Base-by-base conservation (phyloP, 306 rosid genomes). In the Benincasa hispida region DNA sequence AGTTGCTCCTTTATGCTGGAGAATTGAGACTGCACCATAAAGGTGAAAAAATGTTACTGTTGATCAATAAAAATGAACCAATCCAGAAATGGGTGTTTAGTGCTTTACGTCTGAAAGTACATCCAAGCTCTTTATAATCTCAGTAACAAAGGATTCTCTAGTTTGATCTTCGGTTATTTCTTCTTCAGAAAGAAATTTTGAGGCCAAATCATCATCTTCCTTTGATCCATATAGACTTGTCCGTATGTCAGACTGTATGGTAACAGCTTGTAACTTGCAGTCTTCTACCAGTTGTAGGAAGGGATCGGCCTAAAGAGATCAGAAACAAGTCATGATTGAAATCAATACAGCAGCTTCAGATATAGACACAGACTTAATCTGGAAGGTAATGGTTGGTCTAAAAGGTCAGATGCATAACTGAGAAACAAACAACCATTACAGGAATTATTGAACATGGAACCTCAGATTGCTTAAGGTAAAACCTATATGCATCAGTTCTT, bases 151-250 rank as follows among this genome's bases (percentile, higher is more conserved):
- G 63, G 47, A 61, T 74, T 93, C 97, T 76, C 82, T 84, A n/a
- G 87, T 85, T 75, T 87, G 85, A 41, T 80, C 84, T 62, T 76
- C 82, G 8, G 82, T 79, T 47, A 78, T 80, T 76, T 60, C 74
- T 70, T 88, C 79, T 69, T 81, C 87, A 13, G 87, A 82, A 70
- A 93, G 87, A 51, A 84, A 86, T 21, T 75, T 63, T 74, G 70
- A 47, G 76, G 98, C 97, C 81, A 79, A 81, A 50, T 78, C 74
- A 63, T 93, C 90, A 50, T 93, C 98, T 81, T 89, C 98, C 76
- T 82, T 83, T 45, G 96, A 89, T 84, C 98, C 98, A 79, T 88
- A 93, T 19, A 34, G 53, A 78, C 81, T 79, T 72, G 72, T 79
- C 27, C 60, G 79, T 79, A 75, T 67, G 42, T 79, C 81, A 45